These are phyloP conservation scores for Sanguinoderma infundibulare DNA, from an alignment of 1,284 basidiomycete species.

Conservation along the genomic window DNA sequence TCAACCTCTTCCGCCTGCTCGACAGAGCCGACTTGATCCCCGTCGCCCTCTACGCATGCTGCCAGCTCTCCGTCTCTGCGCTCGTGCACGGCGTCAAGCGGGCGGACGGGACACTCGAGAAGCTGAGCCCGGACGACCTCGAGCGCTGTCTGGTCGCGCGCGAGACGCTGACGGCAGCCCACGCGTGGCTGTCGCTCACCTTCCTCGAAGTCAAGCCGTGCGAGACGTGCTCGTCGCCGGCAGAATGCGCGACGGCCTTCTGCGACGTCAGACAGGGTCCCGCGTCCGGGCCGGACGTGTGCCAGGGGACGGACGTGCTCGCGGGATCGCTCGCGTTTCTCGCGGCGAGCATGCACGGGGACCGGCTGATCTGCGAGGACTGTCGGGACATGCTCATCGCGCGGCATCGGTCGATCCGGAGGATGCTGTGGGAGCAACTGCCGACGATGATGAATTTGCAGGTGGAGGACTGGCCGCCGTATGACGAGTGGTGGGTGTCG, in stretches of 20 bases:
- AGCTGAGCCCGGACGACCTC: neutral
- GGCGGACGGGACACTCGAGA: neutral
- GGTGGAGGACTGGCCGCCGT: neutral
- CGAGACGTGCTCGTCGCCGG: neutral
- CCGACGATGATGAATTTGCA: neutral
- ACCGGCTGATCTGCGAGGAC: neutral
- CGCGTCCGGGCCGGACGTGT: neutral
- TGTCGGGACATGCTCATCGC: neutral
- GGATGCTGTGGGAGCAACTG: neutral
- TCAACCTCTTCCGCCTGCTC: constrained; percentile 5
- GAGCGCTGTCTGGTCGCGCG: neutral
- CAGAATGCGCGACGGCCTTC: neutral
- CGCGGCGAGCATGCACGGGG: neutral
- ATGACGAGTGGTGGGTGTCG: neutral
- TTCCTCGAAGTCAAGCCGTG: neutral
- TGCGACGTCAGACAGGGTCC: neutral
- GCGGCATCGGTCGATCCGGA: neutral
- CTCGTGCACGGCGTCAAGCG: neutral
- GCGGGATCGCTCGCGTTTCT: neutral
- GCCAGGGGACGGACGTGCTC: neutral
- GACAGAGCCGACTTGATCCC: neutral
- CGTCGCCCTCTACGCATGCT: neutral
- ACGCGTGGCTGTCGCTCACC: constrained; percentile 1
- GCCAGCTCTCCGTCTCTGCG: neutral
- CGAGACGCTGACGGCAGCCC: neutral